Percentiles rank a stretch among this genome's conserved stretches.
Evolutionary conservation across 2,329 filamentous ascomycete species (phyloP).

Genomic region (Exophiala alcalophila): DNA sequence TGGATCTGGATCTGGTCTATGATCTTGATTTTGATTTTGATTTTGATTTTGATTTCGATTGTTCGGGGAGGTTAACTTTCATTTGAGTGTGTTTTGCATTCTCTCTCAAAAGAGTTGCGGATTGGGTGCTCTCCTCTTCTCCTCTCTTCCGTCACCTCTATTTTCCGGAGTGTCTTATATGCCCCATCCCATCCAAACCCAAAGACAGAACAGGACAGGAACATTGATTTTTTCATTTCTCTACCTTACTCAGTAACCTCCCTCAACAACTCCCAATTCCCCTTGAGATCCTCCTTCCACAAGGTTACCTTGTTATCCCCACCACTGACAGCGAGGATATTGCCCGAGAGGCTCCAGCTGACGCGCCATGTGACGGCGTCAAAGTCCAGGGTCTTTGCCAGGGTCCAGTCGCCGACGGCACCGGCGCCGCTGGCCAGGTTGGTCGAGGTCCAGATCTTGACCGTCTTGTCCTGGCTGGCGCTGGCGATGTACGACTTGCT

Average conservation of each 20-base stretch:
- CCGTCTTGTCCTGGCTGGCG: slow-evolving; percentile 93
- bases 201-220: too few species aligned
- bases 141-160: background rate
- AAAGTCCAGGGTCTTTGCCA: slow-evolving; percentile 76
- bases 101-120: too few species aligned
- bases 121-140: too few species aligned
- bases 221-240: too few species aligned
- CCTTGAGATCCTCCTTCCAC: slow-evolving; percentile 97
- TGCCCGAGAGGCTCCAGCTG: slow-evolving; percentile 96
- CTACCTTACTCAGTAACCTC: slow-evolving; percentile 78
- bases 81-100: too few species aligned
- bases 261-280: slow-evolving; percentile 96
- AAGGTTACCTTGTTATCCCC: slow-evolving; percentile 95
- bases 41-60: too few species aligned
- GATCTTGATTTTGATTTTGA: too few species aligned
- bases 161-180: background rate
- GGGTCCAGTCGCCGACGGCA: slow-evolving; percentile 69
- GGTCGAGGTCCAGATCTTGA: slow-evolving; percentile 85
- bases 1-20: too few species aligned
- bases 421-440: slow-evolving; percentile 49
- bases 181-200: too few species aligned
- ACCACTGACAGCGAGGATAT: slow-evolving; percentile 88
- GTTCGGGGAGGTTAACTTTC: too few species aligned
- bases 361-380: slow-evolving; percentile 92
- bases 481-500: slow-evolving; percentile 96